Evolutionary conservation across 164 flowering plant species (phyloP).

Genomic region (Akebia trifoliata): DNA sequence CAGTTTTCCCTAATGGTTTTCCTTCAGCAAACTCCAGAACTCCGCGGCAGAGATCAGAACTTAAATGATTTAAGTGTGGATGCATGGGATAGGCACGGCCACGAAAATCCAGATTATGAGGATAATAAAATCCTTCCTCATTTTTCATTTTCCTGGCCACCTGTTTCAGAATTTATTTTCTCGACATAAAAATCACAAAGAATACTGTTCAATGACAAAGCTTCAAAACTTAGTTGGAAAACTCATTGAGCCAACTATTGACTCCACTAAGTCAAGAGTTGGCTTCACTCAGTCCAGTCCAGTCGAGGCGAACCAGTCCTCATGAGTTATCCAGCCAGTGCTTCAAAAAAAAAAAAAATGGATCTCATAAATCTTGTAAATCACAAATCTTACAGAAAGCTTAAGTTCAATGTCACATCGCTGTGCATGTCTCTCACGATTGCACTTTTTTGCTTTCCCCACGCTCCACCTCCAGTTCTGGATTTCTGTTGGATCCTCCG

Average conservation of each 20-base stretch:
- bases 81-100: conserved; percentile 99
- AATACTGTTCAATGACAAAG: neutral
- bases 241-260: neutral
- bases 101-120: conserved; percentile 94
- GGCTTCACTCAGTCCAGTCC: too few relatives aligned
- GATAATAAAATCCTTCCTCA: conserved; percentile 93
- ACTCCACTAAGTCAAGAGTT: neutral
- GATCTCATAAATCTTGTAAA: conserved; percentile 1
- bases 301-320: neutral
- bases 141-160: conserved; percentile 89
- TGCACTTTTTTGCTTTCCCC: conserved; percentile 67
- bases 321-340: neutral
- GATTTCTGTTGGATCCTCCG: conserved; percentile 55
- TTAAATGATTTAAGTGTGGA: conserved; percentile 85
- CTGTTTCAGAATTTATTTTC: conserved; percentile 32
- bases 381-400: conserved; percentile 62
- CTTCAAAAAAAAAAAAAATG: neutral
- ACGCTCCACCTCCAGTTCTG: conserved; percentile 65
- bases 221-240: neutral
- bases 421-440: conserved; percentile 77
- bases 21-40: conserved; percentile 93
- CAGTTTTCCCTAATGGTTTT: conserved; percentile 74
- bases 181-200: conserved; percentile 11
- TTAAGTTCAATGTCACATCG: conserved; percentile 88
- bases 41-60: conserved; percentile 95